Evolutionary conservation across 192 early-diverging fungal species (phyloP), one percentile per base, ranked within the genome.

Genomic region (Geranomyces variabilis): DNA sequence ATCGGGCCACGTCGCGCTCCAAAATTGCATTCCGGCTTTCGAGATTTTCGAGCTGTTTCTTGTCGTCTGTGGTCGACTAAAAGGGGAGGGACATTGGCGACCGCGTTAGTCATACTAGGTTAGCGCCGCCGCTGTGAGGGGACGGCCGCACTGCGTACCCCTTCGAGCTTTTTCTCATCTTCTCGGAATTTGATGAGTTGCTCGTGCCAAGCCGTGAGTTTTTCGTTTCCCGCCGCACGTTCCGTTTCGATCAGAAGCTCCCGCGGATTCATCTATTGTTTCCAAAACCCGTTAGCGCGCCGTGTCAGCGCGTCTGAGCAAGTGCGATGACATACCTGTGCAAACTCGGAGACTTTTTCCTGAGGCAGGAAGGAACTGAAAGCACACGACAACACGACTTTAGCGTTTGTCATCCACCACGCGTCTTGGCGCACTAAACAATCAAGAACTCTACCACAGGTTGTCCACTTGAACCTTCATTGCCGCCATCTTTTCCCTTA

Each of bases 401-500:
- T 2, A 1, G 13, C 55, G 34, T 12, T 63, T 5, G 3, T 41
- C 29, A 33, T 9, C 31, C 2, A 63, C 29, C 9, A 9, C 29
- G 61, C 29, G 34, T 63, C 12, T 1, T 60, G 15, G 61, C 26
- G 36, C 36, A 41, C 3, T 7, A 10, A 10, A 10, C 3, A 41
- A 21, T 0, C 9, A 55, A 55, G 51, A 15, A 3, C 51, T 43
- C 60, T 86, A 91, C 91, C 97, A 99, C 51, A 99, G 77, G 70
- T 98, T 99, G 79, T 95, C 91, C 46, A 97, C 94, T 69, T 99
- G 96, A 62, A 99, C 92, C 61, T 91, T 86, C 61, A 96, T 77
- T 10, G 72, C 60, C 29, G 69, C 56, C 14, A 93, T 87, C 9
- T 76, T 83, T n/a, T 82, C 80, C 53, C 85, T 73, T 7, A 97